These are phyloP conservation scores for Phenoliferia sp. DNA, from an alignment of 1,284 basidiomycete genomes.

Conservation along the genomic window DNA sequence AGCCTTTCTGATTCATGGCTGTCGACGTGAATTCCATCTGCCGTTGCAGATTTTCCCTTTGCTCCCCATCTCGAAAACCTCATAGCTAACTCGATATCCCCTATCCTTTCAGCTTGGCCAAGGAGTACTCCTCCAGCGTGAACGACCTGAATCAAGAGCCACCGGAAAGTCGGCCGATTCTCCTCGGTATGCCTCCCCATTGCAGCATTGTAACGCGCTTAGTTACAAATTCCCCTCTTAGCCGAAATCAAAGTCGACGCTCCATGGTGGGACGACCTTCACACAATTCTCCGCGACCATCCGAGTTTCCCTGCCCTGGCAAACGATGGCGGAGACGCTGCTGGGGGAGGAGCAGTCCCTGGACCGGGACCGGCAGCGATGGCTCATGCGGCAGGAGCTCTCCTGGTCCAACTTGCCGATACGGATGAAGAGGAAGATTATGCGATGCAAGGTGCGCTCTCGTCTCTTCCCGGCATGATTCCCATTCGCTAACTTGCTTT, in stretches of 20 bases:
- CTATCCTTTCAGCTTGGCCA: neutral
- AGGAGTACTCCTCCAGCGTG: neutral
- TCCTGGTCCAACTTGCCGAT: neutral
- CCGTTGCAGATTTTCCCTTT: too few species aligned
- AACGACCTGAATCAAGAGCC: neutral
- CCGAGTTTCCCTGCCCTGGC: neutral
- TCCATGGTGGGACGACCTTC: neutral
- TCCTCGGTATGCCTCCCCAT: neutral
- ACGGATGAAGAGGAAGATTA: neutral
- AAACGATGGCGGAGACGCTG: neutral
- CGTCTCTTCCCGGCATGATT: neutral
- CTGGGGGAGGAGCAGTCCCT: neutral
- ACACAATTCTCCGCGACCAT: neutral
- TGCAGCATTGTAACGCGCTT: neutral
- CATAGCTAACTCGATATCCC: too few species aligned
- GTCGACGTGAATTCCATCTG: too few species aligned
- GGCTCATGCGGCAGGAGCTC: neutral
- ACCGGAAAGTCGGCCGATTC: neutral
- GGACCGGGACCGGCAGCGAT: neutral
- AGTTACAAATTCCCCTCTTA: neutral
- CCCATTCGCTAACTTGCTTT: neutral
- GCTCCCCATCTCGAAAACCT: too few species aligned
- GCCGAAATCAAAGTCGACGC: neutral
- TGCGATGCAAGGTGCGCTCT: neutral
- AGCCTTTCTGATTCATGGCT: too few species aligned